These are phyloP conservation scores for Citrullus amarus DNA, from an alignment of 306 rosid genomes.

Conservation along the genomic window DNA sequence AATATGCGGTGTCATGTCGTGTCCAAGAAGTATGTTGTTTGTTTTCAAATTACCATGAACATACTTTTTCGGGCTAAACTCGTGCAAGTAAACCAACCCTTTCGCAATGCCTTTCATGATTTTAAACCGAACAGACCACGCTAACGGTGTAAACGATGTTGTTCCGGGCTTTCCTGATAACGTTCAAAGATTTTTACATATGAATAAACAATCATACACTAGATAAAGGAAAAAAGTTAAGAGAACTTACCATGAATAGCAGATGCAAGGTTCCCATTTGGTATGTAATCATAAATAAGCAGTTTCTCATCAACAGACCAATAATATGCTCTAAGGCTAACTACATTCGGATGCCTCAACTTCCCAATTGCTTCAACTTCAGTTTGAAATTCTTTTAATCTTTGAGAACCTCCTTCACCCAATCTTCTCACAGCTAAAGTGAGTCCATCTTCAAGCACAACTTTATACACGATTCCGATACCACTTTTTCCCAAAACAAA, in stretches of 20 bases:
- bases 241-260: conserved; percentile 69
- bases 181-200: neutral
- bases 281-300: conserved; percentile 79
- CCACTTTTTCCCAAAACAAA: conserved; percentile 94
- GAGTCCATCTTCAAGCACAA: conserved; percentile 89
- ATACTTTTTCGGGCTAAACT: conserved; percentile 88
- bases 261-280: conserved; percentile 77
- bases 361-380: conserved; percentile 98
- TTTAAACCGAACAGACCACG: conserved; percentile 60
- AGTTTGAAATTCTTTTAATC: conserved; percentile 90
- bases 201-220: conserved; percentile 17
- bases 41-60: conserved; percentile 94
- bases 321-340: conserved; percentile 74
- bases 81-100: conserved; percentile 82
- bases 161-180: conserved; percentile 63
- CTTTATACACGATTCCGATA: conserved; percentile 91
- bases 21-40: conserved; percentile 67
- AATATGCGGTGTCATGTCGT: conserved; percentile 62
- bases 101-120: conserved; percentile 77
- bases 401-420: conserved; percentile 99
- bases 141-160: conserved; percentile 36
- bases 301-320: conserved; percentile 99
- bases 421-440: conserved; percentile 85
- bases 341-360: conserved; percentile 80
- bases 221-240: neutral